These are phyloP conservation scores for Melaleuca alternifolia DNA, from an alignment of 345 rosid genomes.

Conservation along the genomic window DNA sequence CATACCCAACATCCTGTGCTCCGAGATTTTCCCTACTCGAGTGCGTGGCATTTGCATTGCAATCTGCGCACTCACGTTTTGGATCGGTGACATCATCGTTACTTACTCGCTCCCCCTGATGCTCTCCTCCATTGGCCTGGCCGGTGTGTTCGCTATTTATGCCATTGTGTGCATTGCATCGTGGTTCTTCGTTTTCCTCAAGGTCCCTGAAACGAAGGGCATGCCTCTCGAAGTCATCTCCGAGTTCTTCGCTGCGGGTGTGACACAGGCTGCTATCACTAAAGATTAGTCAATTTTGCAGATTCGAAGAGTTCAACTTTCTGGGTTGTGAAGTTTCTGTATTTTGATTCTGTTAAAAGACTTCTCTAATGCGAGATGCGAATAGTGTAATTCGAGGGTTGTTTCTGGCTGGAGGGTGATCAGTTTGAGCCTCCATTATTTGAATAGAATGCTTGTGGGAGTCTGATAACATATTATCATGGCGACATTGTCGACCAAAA, in stretches of 20 bases:
- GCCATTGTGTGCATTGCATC: slow-evolving; percentile 16
- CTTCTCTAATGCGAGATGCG: not conserved
- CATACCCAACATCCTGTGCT: slow-evolving; percentile 31
- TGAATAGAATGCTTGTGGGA: not conserved
- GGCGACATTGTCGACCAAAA: not conserved
- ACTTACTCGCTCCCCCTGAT: slow-evolving; percentile 27
- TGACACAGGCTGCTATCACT: not conserved
- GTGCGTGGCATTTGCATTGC: slow-evolving; percentile 41
- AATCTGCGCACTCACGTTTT: slow-evolving; percentile 24
- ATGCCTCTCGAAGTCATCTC: slow-evolving; percentile 45
- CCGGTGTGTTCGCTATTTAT: slow-evolving; percentile 21
- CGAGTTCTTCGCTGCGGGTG: slow-evolving; percentile 33
- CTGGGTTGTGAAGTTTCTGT: not conserved
- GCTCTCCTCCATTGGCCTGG: slow-evolving; percentile 24
- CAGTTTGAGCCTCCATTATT: not conserved
- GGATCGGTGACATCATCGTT: slow-evolving; percentile 24
- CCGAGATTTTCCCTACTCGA: slow-evolving; percentile 37
- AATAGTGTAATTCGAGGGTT: not conserved
- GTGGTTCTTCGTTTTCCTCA: slow-evolving; percentile 30
- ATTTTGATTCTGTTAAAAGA: not conserved
- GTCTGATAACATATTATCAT: not conserved
- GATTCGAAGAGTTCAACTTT: not conserved
- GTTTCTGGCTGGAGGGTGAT: not conserved
- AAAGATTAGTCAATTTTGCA: not conserved
- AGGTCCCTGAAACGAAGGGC: slow-evolving; percentile 43